Percentiles rank a stretch among this genome's conserved stretches.
Evolutionary conservation across 2,329 filamentous ascomycete genomes (phyloP).

Genomic region (Calonectria multiphialidica): DNA sequence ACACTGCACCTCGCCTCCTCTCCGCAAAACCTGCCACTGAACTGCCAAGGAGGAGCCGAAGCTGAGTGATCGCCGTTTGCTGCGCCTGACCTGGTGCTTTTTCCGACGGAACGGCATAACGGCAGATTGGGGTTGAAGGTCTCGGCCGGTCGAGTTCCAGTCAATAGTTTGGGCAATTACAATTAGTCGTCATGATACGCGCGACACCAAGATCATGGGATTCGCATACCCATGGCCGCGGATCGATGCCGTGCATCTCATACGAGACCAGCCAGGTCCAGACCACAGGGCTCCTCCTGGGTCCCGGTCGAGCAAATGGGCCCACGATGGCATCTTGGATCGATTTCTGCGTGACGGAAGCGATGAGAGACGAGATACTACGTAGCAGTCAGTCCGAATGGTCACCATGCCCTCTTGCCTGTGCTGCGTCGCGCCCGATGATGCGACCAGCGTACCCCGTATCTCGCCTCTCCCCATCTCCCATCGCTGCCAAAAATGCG

Average conservation of each 20-base stretch:
- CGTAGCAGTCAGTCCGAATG: constrained; percentile 22
- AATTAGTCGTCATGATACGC: constrained; percentile 29
- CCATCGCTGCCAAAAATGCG: constrained; percentile 4
- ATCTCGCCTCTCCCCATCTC: constrained; percentile 14
- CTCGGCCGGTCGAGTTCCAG: constrained; percentile 27
- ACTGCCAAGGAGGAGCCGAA: constrained; percentile 33
- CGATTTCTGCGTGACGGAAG: constrained; percentile 18
- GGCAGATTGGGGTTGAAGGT: constrained; percentile 16
- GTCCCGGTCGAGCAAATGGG: constrained; percentile 30
- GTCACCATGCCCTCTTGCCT: constrained; percentile 25
- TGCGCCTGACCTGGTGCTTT: constrained; percentile 38
- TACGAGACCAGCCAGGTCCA: constrained; percentile 30
- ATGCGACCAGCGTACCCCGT: constrained; percentile 12
- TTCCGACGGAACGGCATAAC: constrained; percentile 33
- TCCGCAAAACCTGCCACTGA: constrained; percentile 35
- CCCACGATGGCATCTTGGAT: constrained; percentile 32
- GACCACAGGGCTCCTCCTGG: constrained; percentile 12
- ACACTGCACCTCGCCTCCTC: constrained; percentile 43
- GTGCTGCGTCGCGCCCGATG: constrained; percentile 16
- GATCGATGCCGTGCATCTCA: constrained; percentile 41
- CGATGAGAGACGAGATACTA: constrained; percentile 19
- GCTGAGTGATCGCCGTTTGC: constrained; percentile 39
- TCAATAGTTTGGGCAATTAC: constrained; percentile 13
- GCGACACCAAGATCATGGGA: constrained; percentile 36
- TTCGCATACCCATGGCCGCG: constrained; percentile 35